Percentiles rank a stretch among this genome's conserved stretches.
Evolutionary conservation across 2,329 filamentous ascomycete genomes (phyloP).

Genomic region (Aureobasidium namibiae): DNA sequence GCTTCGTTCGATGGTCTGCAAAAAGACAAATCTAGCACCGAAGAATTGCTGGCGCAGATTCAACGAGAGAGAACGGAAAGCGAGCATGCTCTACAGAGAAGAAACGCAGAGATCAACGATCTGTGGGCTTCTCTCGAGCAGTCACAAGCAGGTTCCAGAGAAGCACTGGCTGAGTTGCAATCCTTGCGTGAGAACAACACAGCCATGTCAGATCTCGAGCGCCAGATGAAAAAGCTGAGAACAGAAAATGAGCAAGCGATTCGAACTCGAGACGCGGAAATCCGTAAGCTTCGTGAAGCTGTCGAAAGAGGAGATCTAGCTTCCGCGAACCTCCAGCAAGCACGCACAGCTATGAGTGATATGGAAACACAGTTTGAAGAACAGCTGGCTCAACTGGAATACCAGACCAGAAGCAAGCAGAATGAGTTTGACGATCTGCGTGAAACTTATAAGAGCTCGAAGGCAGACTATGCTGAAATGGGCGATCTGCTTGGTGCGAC

Average conservation of each 20-base stretch:
- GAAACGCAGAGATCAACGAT: constrained; percentile 10
- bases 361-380: constrained; percentile 4
- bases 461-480: constrained; percentile 1
- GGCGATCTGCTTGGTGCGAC: neutral
- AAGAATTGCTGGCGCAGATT: constrained; percentile 5
- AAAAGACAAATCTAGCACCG: neutral
- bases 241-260: constrained; percentile 5
- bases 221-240: constrained; percentile 5
- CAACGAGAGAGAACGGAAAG: neutral
- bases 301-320: neutral
- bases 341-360: neutral
- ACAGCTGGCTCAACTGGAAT: neutral
- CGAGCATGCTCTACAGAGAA: neutral
- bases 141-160: constrained; percentile 8
- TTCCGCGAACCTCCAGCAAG: neutral
- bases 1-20: neutral
- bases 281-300: constrained; percentile 6
- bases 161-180: constrained; percentile 5
- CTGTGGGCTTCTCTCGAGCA: constrained; percentile 9
- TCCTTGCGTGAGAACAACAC: neutral
- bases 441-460: neutral
- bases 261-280: constrained; percentile 1
- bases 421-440: neutral
- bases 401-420: neutral
- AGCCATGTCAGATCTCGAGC: constrained; percentile 1